Evolutionary conservation across 2,329 filamentous ascomycete genomes (phyloP), one percentile per base, ranked within the genome.

Genomic region (Blumeriella jaapii): DNA sequence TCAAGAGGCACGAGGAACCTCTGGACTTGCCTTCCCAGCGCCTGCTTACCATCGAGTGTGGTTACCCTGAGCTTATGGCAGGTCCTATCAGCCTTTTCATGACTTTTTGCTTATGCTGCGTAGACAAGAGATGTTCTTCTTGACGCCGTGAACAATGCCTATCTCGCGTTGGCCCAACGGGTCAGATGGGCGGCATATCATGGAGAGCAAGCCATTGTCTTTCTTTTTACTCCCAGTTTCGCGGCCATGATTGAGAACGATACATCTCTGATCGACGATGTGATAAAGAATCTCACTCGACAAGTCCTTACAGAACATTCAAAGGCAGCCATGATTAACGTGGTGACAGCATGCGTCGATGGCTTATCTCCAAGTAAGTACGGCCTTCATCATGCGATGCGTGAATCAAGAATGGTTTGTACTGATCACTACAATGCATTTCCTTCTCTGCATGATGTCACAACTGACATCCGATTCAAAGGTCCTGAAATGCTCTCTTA

Each of bases 271-370:
- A 47, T 59, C 9, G 44, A 45, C 19, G 31, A 32, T 13, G 8
- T 55, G 22, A 28, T 59, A 7, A 22, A 41, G 15, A 31, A 16
- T 13, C 19, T 38, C 6, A 19, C 38, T 10, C 38, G 30, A 24
- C 22, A 23, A 4, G 14, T 20, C 22, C 1, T 12, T 12, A 9
- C 12, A 7, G 11, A 2, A 13, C 12, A 3, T 6, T 12, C 36
- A 31, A 19, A 13, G 35, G 7, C 18, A 24, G 22, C 22, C 22
- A 4, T 59, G 15, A 56, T 72, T 20, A 59, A 67, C 41, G 56
- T 76, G 6, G 44, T 78, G 10, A 60, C 61, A 15, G 75, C 67
- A 9, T 66, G 74, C 4, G 65, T 75, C 17, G 74, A 78, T 50
- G 62, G 66, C 6, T 54, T 79, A 19, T 55, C 62, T 14, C 61